Evolutionary conservation across 2,329 filamentous ascomycete genomes (phyloP).

Genomic region (Aureobasidium vineae): DNA sequence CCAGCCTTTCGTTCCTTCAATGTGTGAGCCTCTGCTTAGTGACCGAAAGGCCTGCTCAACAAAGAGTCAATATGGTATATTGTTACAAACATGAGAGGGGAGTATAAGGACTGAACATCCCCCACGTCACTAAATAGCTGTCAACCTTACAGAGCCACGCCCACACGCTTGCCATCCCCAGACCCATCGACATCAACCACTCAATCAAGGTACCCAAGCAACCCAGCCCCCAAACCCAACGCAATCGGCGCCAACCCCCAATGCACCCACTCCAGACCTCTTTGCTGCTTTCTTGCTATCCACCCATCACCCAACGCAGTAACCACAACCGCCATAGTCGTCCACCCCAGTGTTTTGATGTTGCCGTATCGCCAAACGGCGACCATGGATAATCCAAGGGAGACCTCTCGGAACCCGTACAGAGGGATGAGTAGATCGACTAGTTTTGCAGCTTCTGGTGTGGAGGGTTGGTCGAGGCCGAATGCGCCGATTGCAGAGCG

Average conservation of each 20-base stretch:
- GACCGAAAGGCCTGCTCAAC: too few relatives aligned
- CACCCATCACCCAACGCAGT: background rate
- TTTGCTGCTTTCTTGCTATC: background rate
- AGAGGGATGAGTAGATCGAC: background rate
- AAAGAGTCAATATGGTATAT: too few relatives aligned
- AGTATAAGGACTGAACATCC: too few relatives aligned
- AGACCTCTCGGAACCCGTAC: constrained; percentile 4
- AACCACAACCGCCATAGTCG: background rate
- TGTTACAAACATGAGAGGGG: too few relatives aligned
- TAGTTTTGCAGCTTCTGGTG: background rate
- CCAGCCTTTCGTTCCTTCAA: too few relatives aligned
- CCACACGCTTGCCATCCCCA: background rate
- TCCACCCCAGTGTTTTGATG: background rate
- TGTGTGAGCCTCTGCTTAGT: too few relatives aligned
- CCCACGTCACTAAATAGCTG: too few relatives aligned
- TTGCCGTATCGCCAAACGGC: background rate
- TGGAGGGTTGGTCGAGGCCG: background rate
- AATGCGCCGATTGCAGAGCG: background rate
- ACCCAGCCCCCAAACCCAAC: background rate
- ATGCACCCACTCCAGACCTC: background rate
- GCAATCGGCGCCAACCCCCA: background rate
- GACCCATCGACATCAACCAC: too few relatives aligned
- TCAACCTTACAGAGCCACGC: too few relatives aligned
- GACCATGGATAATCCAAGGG: background rate
- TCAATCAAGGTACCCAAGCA: constrained; percentile 9